Percentiles rank a stretch among this genome's conserved stretches.
These are phyloP conservation scores for Monosporozyma yasuniensis DNA, from an alignment of 805 yeast genomes.

Conservation along the genomic window DNA sequence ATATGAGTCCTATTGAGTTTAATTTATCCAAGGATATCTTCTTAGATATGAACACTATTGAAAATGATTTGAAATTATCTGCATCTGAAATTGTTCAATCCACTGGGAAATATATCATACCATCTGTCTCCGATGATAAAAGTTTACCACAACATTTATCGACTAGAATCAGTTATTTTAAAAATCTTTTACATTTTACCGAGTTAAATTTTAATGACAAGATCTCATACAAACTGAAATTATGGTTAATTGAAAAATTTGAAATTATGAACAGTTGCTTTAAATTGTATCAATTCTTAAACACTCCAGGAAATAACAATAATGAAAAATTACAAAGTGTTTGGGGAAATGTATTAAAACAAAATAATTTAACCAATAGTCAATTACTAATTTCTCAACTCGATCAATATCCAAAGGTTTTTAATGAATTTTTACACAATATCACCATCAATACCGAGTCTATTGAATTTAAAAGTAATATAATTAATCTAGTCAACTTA, in stretches of 20 bases:
- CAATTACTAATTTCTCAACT: conserved; percentile 22
- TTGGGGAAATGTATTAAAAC: conserved; percentile 9
- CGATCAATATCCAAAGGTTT: conserved; percentile 18
- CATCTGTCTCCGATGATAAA: conserved; percentile 31
- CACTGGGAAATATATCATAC: conserved; percentile 47
- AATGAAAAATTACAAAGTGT: conserved; percentile 2
- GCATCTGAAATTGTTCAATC: conserved; percentile 50
- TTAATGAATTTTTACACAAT: conserved; percentile 18
- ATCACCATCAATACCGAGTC: conserved; percentile 10
- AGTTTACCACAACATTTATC: conserved; percentile 44
- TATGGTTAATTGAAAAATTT: conserved; percentile 32
- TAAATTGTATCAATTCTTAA: conserved; percentile 1
- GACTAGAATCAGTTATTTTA: conserved; percentile 38
- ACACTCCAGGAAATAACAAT: neutral
- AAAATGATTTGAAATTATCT: conserved; percentile 42
- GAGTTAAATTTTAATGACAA: conserved; percentile 36
- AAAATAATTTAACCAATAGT: conserved; percentile 11
- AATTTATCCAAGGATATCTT: conserved; percentile 37
- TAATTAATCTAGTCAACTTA: conserved; percentile 19
- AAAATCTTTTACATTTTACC: conserved; percentile 38
- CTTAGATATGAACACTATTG: conserved; percentile 38
- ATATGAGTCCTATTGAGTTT: conserved; percentile 41
- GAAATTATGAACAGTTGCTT: conserved; percentile 42
- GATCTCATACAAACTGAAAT: conserved; percentile 32
- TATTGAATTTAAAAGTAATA: conserved; percentile 11